Evolutionary conservation across 306 rosid genomes (phyloP).

Genomic region (Alnus rubra): DNA sequence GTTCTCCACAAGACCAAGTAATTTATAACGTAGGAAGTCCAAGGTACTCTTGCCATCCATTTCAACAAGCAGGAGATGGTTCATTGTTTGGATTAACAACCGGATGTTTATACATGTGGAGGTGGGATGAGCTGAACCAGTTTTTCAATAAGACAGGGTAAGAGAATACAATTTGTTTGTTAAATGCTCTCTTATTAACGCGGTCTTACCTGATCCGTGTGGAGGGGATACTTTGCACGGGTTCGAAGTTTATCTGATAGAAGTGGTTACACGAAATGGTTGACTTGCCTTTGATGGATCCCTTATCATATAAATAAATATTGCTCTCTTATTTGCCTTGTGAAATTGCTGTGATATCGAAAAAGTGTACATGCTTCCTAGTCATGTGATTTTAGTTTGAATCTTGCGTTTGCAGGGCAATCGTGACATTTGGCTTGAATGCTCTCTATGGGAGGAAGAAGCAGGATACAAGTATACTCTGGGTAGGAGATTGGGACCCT

Average conservation of each 20-base stretch:
- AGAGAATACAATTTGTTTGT: not conserved
- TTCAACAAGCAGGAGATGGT: slow-evolving; percentile 59
- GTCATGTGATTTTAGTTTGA: not conserved
- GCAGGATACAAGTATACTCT: slow-evolving; percentile 25
- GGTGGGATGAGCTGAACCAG: slow-evolving; percentile 92
- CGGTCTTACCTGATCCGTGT: too few species aligned
- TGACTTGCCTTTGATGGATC: too few species aligned
- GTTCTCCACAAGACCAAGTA: slow-evolving; percentile 91
- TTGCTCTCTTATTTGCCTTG: too few species aligned
- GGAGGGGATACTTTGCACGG: too few species aligned
- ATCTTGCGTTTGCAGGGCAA: slow-evolving; percentile 53
- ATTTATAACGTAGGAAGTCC: slow-evolving; percentile 66
- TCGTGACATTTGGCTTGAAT: slow-evolving; percentile 90
- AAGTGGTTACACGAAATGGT: too few species aligned
- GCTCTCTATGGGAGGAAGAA: slow-evolving; percentile 82
- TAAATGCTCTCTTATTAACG: too few species aligned
- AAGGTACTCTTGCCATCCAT: slow-evolving; percentile 70
- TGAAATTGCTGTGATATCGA: too few species aligned
- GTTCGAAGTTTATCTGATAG: too few species aligned
- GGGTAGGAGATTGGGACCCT: slow-evolving; percentile 93
- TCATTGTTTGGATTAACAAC: slow-evolving; percentile 76
- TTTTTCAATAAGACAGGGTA: slow-evolving; percentile 79
- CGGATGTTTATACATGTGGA: slow-evolving; percentile 82
- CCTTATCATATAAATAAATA: too few species aligned
- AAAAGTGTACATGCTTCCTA: too few species aligned